Base-by-base conservation (phyloP, 352 stramenopile species). In the Phytopythium montanum region DNA sequence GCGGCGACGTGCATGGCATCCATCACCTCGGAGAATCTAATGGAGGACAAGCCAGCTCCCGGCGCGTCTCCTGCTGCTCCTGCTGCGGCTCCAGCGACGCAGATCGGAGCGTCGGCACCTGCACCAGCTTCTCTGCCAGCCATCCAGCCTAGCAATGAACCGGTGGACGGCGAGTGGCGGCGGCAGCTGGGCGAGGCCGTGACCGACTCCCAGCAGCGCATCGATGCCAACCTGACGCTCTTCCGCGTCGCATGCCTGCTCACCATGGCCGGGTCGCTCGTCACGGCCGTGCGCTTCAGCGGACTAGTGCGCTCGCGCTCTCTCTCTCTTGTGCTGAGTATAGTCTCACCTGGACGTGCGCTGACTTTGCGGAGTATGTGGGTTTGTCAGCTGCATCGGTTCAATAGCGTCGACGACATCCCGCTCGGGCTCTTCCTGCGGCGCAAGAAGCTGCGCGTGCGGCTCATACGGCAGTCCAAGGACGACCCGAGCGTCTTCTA, bases 401-500 rank as follows among this genome's bases (percentile, higher is more conserved):
- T 85, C 50, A 70, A 78, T 26, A 72, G 61, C 26, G 69, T 90
- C 5, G 79, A 90, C 12, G 73, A 86, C 14, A 86, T 90, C 31
- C 78, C 81, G 26, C 59, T 74, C 48, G 83, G 79, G 53, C 79
- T 83, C 36, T 90, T 92, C 21, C 67, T 71, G 21, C 72, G 79
- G 4, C 77, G 75, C 42, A 89, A 92, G 58, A 90, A 81, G 51
- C 66, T 94, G n/a, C 74, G 73, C 18, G 85, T 87, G 59, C 79
- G 83, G 5, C 76, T 92, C 56, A 70, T 92, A 19, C 72, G 71
- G n/a, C 82, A 92, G 60, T 84, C 75, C 23, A 60, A 65, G n/a
- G 46, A 66, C 3, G 79, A 94, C 39, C 77, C 85, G 42, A 92
- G 72, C 59, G 53, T 92, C 9, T 88, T 94, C 31, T 92, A 90